Evolutionary conservation across 768 basidiomycete genomes (phyloP).

Genomic region (Leccinum uliginosum): DNA sequence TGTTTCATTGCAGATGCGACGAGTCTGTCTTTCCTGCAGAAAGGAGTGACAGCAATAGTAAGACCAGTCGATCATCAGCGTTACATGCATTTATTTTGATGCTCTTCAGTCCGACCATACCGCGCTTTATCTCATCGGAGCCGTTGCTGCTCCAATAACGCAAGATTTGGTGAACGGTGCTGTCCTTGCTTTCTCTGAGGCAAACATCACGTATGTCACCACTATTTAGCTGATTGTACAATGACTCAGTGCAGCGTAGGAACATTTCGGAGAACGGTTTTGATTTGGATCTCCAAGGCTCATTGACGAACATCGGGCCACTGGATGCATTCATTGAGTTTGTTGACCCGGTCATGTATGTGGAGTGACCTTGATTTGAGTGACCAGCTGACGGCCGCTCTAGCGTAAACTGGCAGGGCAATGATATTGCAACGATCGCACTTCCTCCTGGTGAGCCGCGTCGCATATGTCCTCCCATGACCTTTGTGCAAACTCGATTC

Average conservation of each 20-base stretch:
- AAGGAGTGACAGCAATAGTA: constrained; percentile 51
- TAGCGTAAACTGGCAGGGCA: constrained; percentile 61
- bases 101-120: constrained; percentile 52
- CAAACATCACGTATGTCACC: constrained; percentile 49
- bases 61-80: constrained; percentile 11
- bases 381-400: neutral
- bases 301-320: constrained; percentile 59
- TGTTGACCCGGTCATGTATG: constrained; percentile 55
- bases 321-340: constrained; percentile 69
- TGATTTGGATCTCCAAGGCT: constrained; percentile 54
- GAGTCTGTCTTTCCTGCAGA: constrained; percentile 54
- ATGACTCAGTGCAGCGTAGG: constrained; percentile 48
- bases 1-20: constrained; percentile 42
- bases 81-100: constrained; percentile 1
- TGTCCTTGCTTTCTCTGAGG: constrained; percentile 48
- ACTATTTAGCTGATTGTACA: constrained; percentile 30
- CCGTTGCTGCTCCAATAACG: constrained; percentile 60
- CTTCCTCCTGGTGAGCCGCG: constrained; percentile 49
- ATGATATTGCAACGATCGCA: constrained; percentile 57
- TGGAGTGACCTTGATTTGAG: neutral
- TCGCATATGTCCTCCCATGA: neutral
- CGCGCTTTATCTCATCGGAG: constrained; percentile 64
- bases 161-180: constrained; percentile 62
- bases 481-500: neutral
- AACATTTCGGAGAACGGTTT: constrained; percentile 60